Evolutionary conservation across 192 early-diverging fungal genomes (phyloP).

Genomic region (Cladochytrium replicatum): DNA sequence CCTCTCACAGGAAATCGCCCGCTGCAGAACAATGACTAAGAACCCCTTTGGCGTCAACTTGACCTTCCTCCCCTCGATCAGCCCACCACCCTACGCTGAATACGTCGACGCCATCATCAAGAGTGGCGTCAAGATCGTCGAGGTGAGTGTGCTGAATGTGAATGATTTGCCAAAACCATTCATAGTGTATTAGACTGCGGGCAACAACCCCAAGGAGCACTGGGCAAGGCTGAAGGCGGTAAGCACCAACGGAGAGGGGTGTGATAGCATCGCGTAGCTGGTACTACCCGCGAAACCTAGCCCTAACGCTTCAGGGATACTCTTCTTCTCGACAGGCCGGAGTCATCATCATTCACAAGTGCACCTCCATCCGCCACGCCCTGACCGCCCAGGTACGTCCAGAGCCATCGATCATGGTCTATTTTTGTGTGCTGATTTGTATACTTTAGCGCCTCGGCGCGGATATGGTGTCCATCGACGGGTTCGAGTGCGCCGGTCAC

Average conservation of each 20-base stretch:
- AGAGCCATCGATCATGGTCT: neutral
- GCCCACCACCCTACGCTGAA: slow-evolving; percentile 67
- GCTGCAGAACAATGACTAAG: slow-evolving; percentile 62
- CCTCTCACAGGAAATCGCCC: slow-evolving; percentile 58
- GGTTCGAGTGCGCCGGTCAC: slow-evolving; percentile 78
- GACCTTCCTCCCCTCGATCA: slow-evolving; percentile 70
- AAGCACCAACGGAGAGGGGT: slow-evolving; percentile 20
- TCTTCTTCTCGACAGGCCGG: no score
- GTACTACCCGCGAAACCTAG: no score
- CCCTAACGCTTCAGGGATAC: no score
- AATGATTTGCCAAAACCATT: neutral
- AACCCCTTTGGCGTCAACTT: slow-evolving; percentile 79
- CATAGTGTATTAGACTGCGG: slow-evolving; percentile 44
- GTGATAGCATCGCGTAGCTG: no score
- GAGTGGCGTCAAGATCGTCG: slow-evolving; percentile 68
- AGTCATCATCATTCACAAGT: slow-evolving; percentile 69
- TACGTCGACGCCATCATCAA: slow-evolving; percentile 65
- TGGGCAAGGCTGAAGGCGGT: slow-evolving; percentile 67
- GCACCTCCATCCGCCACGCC: slow-evolving; percentile 67
- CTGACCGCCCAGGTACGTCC: slow-evolving; percentile 42
- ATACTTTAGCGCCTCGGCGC: slow-evolving; percentile 41
- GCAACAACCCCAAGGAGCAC: slow-evolving; percentile 68
- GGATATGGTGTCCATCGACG: slow-evolving; percentile 68
- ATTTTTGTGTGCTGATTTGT: neutral
- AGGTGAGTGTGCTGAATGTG: slow-evolving; percentile 20